Evolutionary conservation across 2,329 filamentous ascomycete species (phyloP), one percentile per base, ranked within the genome.

Genomic region (Aspergillus vadensis): DNA sequence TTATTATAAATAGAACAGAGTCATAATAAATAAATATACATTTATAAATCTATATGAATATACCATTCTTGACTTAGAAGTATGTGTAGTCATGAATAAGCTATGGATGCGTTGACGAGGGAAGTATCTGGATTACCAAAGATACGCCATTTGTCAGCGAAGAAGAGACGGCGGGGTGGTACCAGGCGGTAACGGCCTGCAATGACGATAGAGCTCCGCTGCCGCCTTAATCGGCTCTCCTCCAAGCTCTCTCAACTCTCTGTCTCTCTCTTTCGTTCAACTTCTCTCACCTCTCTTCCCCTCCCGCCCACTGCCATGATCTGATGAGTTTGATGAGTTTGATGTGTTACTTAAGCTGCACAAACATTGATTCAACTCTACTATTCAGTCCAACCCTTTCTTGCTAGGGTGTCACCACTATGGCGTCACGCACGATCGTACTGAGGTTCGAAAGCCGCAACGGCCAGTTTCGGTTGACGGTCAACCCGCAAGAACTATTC

Each of bases 361-460:
- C 4, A 4, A 9, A 32, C 15, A 15, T 19, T 27, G 30, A 55
- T 21, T 7, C 17, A 25, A 47, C 15, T 8, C 25, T 23, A 5
- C 15, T 23, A 12, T 8, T 5, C 8, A 12, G 17, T 43, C 48
- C n/a, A 49, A 38, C n/a, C n/a, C 17, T n/a, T 15, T 17, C 36
- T 27, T 36, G 3, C 27, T 25, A 6, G 8, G n/a, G 49, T 36
- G 21, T 48, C 17, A 30, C 48, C 63, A 65, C 50, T 39, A 80
- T 79, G 77, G 68, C 76, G 23, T 68, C 76, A 51, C 67, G 72
- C 73, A 79, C 73, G 65, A 97, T 97, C 87, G 84, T 97, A 72
- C 82, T 97, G 59, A 87, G 93, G 76, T 91, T 97, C 69, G 89
- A 93, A 71, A 92, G 92, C 74, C 92, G 91, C 65, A 92, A 97